Base-by-base conservation (phyloP, 2,329 filamentous ascomycete species). In the Botrytis medusae region DNA sequence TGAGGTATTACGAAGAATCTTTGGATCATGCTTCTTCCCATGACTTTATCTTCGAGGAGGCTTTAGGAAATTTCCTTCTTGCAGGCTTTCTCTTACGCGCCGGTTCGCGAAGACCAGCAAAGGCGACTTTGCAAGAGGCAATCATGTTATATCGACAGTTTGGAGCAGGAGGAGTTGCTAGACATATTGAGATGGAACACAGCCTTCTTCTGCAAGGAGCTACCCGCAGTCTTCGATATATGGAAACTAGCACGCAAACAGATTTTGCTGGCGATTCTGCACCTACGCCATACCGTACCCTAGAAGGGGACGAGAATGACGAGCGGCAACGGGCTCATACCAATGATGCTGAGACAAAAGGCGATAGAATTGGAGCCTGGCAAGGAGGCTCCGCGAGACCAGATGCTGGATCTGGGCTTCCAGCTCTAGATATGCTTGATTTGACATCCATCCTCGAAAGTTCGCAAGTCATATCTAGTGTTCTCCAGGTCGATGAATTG, bases 401-500 rank as follows among this genome's bases (percentile, higher is more conserved):
- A 9, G 88, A 89, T 75, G 84, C 87, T 32, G 88, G 87, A 4
- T 88, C 85, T 51, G 90, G 91, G 18, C 85, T 94, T 74, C 91
- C 92, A 59, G 90, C 92, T 42, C 86, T 95, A 71, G 93, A 95
- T 82, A 94, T 95, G 90, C 90, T 95, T 79, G 93, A 95, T 81
- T 82, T 95, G 75, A 91, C 93, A 60, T 91, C 91, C 37, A 95
- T 95, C 74, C 84, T 95, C 22, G 90, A 93, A 77, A 93, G 91
- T 4, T 94, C 91, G 16, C 93, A 94, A 79, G 88, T 95, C 61
- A 90, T 95, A 61, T 95, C 92, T 7, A 94, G 92, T 25, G 91
- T 94, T 69, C 83, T 95, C 18, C 88, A 92, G 76, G 88, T 95
- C 20, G 92, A 95, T 76, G 88, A 91, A 77, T 86, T 95, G 6